A percentile compares a stretch with the other conserved stretches of the same genome.
phyloP scores from a whole-genome alignment of 2,329 filamentous ascomycete species.

The Calonectria hawksworthii region DNA sequence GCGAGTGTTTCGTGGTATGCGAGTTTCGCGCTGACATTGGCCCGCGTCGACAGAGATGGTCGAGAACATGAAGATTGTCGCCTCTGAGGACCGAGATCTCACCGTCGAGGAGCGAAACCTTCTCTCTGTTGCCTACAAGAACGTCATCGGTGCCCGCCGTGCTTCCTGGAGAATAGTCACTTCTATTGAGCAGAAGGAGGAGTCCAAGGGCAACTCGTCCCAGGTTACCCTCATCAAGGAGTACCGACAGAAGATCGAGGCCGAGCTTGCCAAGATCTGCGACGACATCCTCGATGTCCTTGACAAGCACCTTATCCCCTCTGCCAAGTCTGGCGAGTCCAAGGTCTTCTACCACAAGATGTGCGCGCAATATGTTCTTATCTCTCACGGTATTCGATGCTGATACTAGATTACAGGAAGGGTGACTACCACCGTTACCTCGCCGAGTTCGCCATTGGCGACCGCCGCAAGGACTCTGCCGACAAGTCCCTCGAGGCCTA shows the following conservation, averaged over 20 bases:
- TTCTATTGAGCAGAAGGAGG: conserved; percentile 99
- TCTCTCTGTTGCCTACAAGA: conserved; percentile 99
- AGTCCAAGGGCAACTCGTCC: conserved; percentile 97
- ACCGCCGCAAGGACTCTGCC: conserved; percentile 91
- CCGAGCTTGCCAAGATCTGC: conserved; percentile 97
- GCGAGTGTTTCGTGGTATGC: background rate
- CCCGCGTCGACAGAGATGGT: conserved; percentile 86
- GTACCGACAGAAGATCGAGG: conserved; percentile 98
- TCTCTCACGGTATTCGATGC: background rate
- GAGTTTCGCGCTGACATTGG: conserved; percentile 42
- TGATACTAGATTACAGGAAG: conserved; percentile 74
- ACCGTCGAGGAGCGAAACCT: conserved; percentile 99
- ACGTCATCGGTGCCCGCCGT: conserved; percentile 97
- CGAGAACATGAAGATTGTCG: conserved; percentile 99
- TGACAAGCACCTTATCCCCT: conserved; percentile 93
- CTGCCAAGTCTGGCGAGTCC: conserved; percentile 96
- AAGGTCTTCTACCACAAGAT: conserved; percentile 99
- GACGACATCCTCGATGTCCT: conserved; percentile 97
- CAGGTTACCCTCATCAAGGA: conserved; percentile 95
- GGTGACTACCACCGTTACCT: conserved; percentile 97
- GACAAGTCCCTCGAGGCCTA: conserved; percentile 94
- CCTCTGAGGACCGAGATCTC: conserved; percentile 85
- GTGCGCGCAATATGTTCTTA: conserved; percentile 65
- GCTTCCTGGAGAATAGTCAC: conserved; percentile 99
- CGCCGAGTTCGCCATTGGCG: conserved; percentile 91